These are phyloP conservation scores for Tylopilus felleus DNA, from an alignment of 768 basidiomycete genomes.

Conservation along the genomic window DNA sequence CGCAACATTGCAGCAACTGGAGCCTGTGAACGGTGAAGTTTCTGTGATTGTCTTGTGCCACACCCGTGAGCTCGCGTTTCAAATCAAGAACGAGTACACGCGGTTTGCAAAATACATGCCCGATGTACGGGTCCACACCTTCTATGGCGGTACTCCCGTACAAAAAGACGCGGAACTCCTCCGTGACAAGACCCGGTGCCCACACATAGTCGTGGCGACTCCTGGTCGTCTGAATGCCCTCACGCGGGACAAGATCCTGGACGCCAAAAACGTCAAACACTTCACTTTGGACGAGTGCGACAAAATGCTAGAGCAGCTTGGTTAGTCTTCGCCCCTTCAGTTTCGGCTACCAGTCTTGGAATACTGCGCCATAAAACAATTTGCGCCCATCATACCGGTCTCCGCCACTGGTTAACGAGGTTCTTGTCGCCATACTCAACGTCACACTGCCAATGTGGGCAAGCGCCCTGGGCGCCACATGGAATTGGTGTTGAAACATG, in stretches of 20 bases:
- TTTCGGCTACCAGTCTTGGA: slow-evolving; percentile 55
- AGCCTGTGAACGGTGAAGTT: slow-evolving; percentile 97
- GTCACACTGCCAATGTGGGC: slow-evolving; percentile 39
- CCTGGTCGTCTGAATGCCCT: slow-evolving; percentile 97
- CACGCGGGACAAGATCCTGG: slow-evolving; percentile 90
- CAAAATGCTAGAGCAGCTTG: slow-evolving; percentile 99
- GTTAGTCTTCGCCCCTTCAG: slow-evolving; percentile 82
- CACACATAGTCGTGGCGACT: slow-evolving; percentile 98
- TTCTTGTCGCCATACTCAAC: slow-evolving; percentile 38
- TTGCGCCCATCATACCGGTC: slow-evolving; percentile 41
- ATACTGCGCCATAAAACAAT: slow-evolving; percentile 44
- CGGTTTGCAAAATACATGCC: slow-evolving; percentile 99
- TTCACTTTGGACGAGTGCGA: slow-evolving; percentile 99
- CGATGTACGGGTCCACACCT: slow-evolving; percentile 93
- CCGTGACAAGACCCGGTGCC: slow-evolving; percentile 95
- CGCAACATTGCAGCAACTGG: slow-evolving; percentile 95
- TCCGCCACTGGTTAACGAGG: slow-evolving; percentile 28
- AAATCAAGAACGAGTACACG: slow-evolving; percentile 99
- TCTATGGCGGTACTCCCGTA: slow-evolving; percentile 96
- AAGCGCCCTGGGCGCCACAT: slow-evolving; percentile 38
- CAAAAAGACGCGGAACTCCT: slow-evolving; percentile 91
- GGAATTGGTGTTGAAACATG: slow-evolving; percentile 38
- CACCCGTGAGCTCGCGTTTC: slow-evolving; percentile 98
- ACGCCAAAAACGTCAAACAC: slow-evolving; percentile 96
- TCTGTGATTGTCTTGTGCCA: slow-evolving; percentile 98